phyloP scores from a whole-genome alignment of 805 yeast species.

The Candida adriatica region DNA sequence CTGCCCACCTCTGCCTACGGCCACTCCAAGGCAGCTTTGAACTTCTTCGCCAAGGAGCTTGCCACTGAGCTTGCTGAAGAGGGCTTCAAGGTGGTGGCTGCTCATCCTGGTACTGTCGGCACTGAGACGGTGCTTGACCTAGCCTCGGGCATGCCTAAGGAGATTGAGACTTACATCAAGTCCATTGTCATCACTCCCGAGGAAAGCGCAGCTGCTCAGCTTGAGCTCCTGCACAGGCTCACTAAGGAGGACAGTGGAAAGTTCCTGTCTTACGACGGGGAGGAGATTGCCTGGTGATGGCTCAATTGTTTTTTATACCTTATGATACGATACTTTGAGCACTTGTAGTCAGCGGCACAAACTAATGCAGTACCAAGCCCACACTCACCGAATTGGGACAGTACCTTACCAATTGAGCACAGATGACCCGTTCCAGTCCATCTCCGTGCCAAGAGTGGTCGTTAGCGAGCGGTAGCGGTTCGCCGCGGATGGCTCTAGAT shows the following conservation, averaged over 20 bases:
- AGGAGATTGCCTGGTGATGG: not conserved
- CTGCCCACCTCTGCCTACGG: conserved; percentile 26
- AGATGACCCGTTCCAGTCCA: too few species aligned
- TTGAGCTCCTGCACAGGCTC: conserved; percentile 16
- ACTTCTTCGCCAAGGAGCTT: conserved; percentile 23
- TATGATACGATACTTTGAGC: too few species aligned
- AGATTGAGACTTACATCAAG: conserved; percentile 1
- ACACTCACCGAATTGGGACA: too few species aligned
- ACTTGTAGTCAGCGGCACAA: too few species aligned
- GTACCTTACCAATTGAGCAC: too few species aligned
- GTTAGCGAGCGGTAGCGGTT: too few species aligned
- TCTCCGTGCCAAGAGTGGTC: too few species aligned
- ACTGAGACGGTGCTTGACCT: too few species aligned
- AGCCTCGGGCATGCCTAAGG: conserved; percentile 6
- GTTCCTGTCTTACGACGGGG: conserved; percentile 22
- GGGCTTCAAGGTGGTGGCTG: conserved; percentile 24
- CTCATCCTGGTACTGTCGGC: conserved; percentile 34
- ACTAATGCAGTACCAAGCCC: too few species aligned
- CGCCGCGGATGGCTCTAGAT: too few species aligned
- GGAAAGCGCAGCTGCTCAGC: conserved; percentile 18
- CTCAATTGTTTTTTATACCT: too few species aligned
- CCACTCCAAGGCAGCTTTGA: conserved; percentile 31
- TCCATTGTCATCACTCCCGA: conserved; percentile 16
- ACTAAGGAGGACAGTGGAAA: conserved; percentile 22
- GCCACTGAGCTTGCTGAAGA: conserved; percentile 22